Percentiles rank a stretch among this genome's conserved stretches.
Evolutionary conservation across 805 yeast species (phyloP).

Genomic region (Saccharomycopsis selenospora): DNA sequence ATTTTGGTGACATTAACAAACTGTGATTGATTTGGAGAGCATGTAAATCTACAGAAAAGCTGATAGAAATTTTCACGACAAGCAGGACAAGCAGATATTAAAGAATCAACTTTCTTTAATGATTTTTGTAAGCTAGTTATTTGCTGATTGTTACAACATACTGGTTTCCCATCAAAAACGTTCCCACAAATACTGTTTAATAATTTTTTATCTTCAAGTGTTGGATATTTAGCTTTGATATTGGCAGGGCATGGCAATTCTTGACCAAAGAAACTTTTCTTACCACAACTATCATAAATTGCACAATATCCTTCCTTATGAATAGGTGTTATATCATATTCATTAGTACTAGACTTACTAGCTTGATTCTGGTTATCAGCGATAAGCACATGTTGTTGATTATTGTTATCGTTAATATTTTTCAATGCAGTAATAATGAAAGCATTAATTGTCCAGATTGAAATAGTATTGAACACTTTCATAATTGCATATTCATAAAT

Average conservation of each 20-base stretch:
- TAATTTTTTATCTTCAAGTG: conserved; percentile 32
- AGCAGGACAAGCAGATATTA: conserved; percentile 90
- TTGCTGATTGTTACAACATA: conserved; percentile 72
- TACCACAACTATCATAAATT: conserved; percentile 66
- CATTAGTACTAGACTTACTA: too few species aligned
- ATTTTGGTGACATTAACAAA: conserved; percentile 63
- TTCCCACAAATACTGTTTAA: conserved; percentile 65
- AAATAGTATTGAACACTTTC: too few species aligned
- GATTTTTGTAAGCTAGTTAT: conserved; percentile 47
- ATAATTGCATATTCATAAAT: too few species aligned
- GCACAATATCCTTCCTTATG: conserved; percentile 45
- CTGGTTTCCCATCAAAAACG: conserved; percentile 44
- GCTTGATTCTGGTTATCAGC: too few species aligned
- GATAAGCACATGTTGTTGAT: too few species aligned
- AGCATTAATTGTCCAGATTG: too few species aligned
- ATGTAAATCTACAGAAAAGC: conserved; percentile 81
- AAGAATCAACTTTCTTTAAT: conserved; percentile 65
- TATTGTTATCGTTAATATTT: too few species aligned
- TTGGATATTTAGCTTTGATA: conserved; percentile 35
- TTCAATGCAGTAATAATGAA: too few species aligned
- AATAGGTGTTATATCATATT: conserved; percentile 18
- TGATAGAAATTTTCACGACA: conserved; percentile 79
- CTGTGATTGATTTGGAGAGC: conserved; percentile 74
- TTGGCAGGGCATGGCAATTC: conserved; percentile 72
- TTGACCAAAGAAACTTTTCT: conserved; percentile 67